These are phyloP conservation scores for Silybum marianum DNA, from an alignment of 129 eudicot genomes.

Conservation along the genomic window DNA sequence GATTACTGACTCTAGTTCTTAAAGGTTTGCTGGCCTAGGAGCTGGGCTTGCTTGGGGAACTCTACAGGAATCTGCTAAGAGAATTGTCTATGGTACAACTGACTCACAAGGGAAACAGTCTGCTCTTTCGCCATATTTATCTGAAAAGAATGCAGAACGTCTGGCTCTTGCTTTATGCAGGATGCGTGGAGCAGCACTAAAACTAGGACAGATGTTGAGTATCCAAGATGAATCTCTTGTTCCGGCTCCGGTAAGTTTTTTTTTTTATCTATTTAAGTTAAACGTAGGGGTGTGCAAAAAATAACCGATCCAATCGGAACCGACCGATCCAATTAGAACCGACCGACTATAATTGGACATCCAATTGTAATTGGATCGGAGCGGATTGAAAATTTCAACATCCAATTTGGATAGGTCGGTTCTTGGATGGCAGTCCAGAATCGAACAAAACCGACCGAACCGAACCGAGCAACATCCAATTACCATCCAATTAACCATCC, in stretches of 20 bases:
- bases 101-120: conserved; percentile 51
- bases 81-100: conserved; percentile 71
- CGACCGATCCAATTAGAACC: no score
- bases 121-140: conserved; percentile 72
- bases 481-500: no score
- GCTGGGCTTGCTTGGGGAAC: conserved; percentile 99
- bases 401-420: no score
- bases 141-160: conserved; percentile 94
- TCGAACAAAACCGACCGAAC: no score
- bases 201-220: conserved; percentile 97
- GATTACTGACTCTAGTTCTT: conserved; percentile 31
- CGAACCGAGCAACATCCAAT: no score
- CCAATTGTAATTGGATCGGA: no score
- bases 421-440: no score
- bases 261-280: background rate
- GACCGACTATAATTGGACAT: no score
- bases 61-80: conserved; percentile 89
- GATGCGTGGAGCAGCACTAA: conserved; percentile 99
- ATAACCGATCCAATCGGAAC: no score
- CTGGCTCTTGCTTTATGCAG: conserved; percentile 96
- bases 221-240: conserved; percentile 96
- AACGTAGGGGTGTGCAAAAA: no score
- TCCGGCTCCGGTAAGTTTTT: conserved; percentile 83
- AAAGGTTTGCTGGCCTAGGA: conserved; percentile 97
- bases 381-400: no score